Evolutionary conservation across 2,329 filamentous ascomycete genomes (phyloP), one percentile per base, ranked within the genome.

Genomic region (Trichoderma semiorbis): DNA sequence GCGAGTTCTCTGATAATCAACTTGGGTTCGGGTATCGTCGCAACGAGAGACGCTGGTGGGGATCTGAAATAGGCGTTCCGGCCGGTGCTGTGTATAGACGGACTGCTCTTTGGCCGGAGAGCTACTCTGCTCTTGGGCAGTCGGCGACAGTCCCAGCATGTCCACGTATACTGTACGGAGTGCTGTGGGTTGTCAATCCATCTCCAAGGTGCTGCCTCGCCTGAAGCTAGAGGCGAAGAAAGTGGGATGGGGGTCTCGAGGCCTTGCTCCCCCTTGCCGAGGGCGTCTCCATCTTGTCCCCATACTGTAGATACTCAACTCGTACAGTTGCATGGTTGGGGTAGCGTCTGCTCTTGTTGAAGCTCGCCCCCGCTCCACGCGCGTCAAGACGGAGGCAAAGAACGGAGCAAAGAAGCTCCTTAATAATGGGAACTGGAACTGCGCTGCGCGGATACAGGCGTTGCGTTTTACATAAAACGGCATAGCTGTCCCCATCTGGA

Each of bases 11-110:
- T 60, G 12, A 39, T 47, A 39, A n/a, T 32, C 18, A 32, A 47
- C 21, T 53, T 24, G 21, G 0, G 36, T 60, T 66, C 69, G 69
- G 69, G 36, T 71, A 71, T 71, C 69, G 53, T 71, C 69, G 69
- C 69, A 61, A 39, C 5, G 39, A 53, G 24, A 16, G 34, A 36
- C 34, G 60, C 30, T 60, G 69, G 47, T 34, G 60, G 60, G 28
- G 61, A 32, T 61, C 24, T 26, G 60, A 57, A 57, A 26, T 10
- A 47, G 30, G 32, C 30, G 50, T 39, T 7, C 36, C 43, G 61
- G 24, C 43, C 43, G 43, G 43, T 47, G 16, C 18, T 47, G 43
- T n/a, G 8, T 36, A 14, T 16, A 36, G 43, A n/a, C 43, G 43
- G 43, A 47, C 43, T 47, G 43, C 43, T 47, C 18, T 43, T 43